Conservation (phyloP, 2,329 filamentous ascomycete species). For the Thielaviopsis populi region DNA sequence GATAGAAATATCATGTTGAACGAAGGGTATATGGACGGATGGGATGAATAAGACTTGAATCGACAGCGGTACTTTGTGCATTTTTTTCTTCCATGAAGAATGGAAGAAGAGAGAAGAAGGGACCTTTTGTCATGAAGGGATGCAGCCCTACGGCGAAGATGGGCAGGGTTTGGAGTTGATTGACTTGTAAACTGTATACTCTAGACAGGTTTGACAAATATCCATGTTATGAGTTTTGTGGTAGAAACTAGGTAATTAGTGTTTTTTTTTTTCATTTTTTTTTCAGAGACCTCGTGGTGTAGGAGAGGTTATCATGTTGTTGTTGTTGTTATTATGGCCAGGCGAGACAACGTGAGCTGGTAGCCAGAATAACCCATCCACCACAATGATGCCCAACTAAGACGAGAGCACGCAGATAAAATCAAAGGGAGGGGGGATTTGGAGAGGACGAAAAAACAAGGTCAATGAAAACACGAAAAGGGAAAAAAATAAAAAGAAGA, state of each 20-base stretch:
- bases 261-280: neutral
- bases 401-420: neutral
- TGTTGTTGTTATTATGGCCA: neutral
- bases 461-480: neutral
- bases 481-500: neutral
- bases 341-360: neutral
- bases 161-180: conserved; percentile 1
- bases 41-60: conserved; percentile 4
- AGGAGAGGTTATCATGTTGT: neutral
- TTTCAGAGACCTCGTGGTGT: neutral
- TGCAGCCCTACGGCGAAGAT: conserved; percentile 7
- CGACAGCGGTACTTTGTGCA: neutral
- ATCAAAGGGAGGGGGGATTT: neutral
- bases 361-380: neutral
- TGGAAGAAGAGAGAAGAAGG: conserved; percentile 3
- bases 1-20: conserved; percentile 5
- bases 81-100: neutral
- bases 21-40: neutral
- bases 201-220: neutral
- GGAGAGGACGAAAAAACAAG: neutral
- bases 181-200: neutral
- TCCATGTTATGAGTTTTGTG: neutral
- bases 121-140: conserved; percentile 8
- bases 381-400: neutral
- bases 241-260: neutral